Conservation (phyloP, 345 rosid genomes). For the Eucalyptus tenuipes region DNA sequence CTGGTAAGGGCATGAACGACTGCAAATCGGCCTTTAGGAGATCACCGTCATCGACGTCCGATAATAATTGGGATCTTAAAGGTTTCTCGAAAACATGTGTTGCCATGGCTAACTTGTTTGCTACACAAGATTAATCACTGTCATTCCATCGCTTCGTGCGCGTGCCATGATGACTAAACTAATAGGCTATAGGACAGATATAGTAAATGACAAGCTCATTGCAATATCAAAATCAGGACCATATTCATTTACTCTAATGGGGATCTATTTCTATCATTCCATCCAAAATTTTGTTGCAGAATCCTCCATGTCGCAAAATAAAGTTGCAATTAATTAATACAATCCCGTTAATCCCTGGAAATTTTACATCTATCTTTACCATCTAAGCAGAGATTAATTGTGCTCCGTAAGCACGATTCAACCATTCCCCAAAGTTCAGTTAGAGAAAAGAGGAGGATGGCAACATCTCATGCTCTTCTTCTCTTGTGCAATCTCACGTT, state of each 20-base stretch:
- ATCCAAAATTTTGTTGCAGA: neutral
- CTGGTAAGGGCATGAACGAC: no score
- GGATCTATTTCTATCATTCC: neutral
- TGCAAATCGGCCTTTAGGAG: no score
- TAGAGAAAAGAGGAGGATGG: neutral
- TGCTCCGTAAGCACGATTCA: neutral
- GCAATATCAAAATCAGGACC: neutral
- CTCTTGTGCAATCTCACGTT: neutral
- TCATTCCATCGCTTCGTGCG: no score
- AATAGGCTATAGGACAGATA: neutral
- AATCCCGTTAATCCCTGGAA: neutral
- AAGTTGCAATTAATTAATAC: neutral
- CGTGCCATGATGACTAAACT: no score
- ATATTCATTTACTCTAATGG: neutral
- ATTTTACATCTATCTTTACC: neutral
- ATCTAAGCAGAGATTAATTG: neutral
- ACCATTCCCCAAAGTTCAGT: neutral
- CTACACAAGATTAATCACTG: no score
- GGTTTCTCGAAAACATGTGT: no score
- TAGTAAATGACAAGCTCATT: neutral
- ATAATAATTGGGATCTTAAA: no score
- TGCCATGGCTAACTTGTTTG: no score
- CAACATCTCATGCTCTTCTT: neutral
- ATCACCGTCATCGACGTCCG: no score
- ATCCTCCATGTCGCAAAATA: neutral